These are phyloP conservation scores for Colletotrichum filicis DNA, from an alignment of 2,329 filamentous ascomycete genomes.

Conservation along the genomic window DNA sequence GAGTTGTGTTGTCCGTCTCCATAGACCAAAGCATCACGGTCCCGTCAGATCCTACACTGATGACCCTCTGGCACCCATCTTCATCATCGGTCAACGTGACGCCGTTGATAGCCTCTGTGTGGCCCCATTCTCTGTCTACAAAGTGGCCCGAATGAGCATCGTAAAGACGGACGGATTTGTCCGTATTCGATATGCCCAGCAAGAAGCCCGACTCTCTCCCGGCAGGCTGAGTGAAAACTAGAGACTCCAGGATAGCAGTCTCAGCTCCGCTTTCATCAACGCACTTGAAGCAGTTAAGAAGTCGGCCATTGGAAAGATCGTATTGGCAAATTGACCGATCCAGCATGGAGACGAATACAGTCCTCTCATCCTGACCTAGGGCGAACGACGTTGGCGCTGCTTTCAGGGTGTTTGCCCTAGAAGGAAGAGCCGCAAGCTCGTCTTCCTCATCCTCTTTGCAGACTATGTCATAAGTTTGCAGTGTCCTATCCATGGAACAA, in stretches of 20 bases:
- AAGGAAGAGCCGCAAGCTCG: constrained; percentile 79
- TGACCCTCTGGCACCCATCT: constrained; percentile 66
- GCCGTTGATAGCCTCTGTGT: constrained; percentile 93
- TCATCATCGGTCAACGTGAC: constrained; percentile 76
- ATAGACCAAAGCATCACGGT: constrained; percentile 84
- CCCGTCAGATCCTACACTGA: constrained; percentile 83
- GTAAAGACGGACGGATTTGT: constrained; percentile 95
- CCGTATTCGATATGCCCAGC: constrained; percentile 90
- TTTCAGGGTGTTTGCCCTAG: constrained; percentile 83
- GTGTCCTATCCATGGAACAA: constrained; percentile 86
- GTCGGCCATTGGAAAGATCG: constrained; percentile 74
- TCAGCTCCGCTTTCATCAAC: constrained; percentile 84
- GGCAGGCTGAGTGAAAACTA: constrained; percentile 71
- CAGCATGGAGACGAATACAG: constrained; percentile 67
- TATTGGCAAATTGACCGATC: constrained; percentile 71
- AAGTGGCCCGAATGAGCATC: constrained; percentile 81
- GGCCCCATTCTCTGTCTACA: constrained; percentile 90
- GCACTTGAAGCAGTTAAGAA: constrained; percentile 81
- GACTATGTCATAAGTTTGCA: constrained; percentile 84
- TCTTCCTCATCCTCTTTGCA: constrained; percentile 73
- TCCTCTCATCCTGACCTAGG: constrained; percentile 70
- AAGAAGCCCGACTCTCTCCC: constrained; percentile 72
- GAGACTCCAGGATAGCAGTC: constrained; percentile 82
- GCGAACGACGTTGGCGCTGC: constrained; percentile 88
- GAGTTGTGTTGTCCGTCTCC: constrained; percentile 58